These are phyloP conservation scores for Suillus cothurnatus DNA, from an alignment of 768 basidiomycete species.

Conservation along the genomic window DNA sequence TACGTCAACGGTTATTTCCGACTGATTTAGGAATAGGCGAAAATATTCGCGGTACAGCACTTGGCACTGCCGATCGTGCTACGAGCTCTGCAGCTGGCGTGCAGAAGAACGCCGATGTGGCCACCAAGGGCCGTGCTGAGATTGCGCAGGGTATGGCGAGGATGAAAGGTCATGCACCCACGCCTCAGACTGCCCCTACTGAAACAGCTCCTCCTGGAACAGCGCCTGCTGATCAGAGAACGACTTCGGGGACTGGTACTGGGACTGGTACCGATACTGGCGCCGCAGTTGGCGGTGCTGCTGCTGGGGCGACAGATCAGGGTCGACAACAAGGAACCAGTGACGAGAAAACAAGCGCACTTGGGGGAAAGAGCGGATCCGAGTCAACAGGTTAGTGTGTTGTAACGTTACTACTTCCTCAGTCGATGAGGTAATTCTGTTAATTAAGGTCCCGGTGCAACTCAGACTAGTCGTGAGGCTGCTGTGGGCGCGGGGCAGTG, in stretches of 20 bases:
- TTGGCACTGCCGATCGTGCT: slow-evolving; percentile 42
- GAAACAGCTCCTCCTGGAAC: background rate
- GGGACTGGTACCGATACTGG: background rate
- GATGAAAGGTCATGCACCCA: slow-evolving; percentile 19
- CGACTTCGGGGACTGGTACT: background rate
- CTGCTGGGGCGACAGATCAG: background rate
- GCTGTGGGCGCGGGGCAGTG: background rate
- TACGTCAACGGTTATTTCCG: background rate
- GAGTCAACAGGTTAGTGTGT: background rate
- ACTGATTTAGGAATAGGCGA: slow-evolving; percentile 43
- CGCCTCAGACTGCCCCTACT: background rate
- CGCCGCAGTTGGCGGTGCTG: background rate
- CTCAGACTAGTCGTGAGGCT: background rate
- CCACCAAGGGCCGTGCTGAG: slow-evolving; percentile 41
- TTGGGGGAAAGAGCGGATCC: background rate
- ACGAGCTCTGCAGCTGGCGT: slow-evolving; percentile 26
- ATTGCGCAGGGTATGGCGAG: slow-evolving; percentile 40
- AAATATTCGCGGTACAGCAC: slow-evolving; percentile 43
- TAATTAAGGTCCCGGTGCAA: background rate
- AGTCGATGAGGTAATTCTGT: background rate
- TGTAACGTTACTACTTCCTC: no score
- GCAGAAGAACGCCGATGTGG: slow-evolving; percentile 38
- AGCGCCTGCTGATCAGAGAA: background rate
- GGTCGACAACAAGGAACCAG: background rate
- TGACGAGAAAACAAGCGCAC: background rate